Evolutionary conservation across 2,329 filamentous ascomycete genomes (phyloP).

Genomic region (Colletotrichum agaves): DNA sequence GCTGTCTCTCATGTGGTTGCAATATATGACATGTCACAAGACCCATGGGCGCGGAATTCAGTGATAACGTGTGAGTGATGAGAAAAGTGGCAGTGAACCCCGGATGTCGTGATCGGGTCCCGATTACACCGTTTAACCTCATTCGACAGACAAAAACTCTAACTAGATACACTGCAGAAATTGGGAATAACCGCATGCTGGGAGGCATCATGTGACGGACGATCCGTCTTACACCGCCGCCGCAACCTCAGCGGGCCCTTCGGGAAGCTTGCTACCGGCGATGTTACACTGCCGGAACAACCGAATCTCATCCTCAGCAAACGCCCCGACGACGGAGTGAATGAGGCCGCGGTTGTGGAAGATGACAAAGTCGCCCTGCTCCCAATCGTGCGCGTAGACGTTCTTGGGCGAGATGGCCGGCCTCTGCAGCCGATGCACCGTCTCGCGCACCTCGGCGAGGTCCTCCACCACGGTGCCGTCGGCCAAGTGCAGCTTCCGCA

Average conservation of each 20-base stretch:
- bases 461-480: slow-evolving; percentile 78
- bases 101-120: background rate
- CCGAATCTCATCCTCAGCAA: slow-evolving; percentile 77
- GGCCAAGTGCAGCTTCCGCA: slow-evolving; percentile 73
- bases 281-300: slow-evolving; percentile 84
- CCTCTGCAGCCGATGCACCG: slow-evolving; percentile 75
- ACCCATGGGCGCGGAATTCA: background rate
- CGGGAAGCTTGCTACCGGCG: slow-evolving; percentile 69
- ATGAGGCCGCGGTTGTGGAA: slow-evolving; percentile 83
- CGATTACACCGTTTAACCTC: background rate
- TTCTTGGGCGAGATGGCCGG: slow-evolving; percentile 75
- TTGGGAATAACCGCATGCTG: background rate
- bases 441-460: slow-evolving; percentile 71
- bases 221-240: slow-evolving; percentile 19
- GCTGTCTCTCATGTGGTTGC: background rate
- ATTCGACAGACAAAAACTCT: background rate
- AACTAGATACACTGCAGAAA: background rate
- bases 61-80: background rate
- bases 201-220: background rate
- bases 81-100: background rate
- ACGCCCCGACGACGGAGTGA: slow-evolving; percentile 80
- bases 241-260: slow-evolving; percentile 53
- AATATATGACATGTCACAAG: background rate
- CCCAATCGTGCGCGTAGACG: slow-evolving; percentile 82
- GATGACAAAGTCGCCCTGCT: slow-evolving; percentile 79